Evolutionary conservation across 78 protist species (phyloP).

Genomic region (Speleostelium caveatum): DNA sequence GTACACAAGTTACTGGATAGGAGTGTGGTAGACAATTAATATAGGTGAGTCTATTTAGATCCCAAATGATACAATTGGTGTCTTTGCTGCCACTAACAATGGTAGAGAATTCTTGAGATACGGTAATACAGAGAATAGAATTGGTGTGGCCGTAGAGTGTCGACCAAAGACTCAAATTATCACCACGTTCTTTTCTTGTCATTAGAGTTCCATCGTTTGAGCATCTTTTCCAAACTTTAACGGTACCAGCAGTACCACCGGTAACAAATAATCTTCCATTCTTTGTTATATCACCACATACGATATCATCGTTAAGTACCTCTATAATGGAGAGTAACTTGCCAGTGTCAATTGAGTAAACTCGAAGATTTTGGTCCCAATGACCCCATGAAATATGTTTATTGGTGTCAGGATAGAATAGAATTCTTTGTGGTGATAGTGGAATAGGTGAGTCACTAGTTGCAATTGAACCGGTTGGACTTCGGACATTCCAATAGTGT

Average conservation of each 20-base stretch:
- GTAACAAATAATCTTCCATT: constrained; percentile 71
- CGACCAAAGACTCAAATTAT: constrained; percentile 32
- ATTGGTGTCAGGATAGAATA: constrained; percentile 50
- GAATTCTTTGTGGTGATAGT: constrained; percentile 40
- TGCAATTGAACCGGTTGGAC: constrained; percentile 55
- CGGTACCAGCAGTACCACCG: constrained; percentile 66
- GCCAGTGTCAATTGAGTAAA: constrained; percentile 66
- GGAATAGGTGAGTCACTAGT: constrained; percentile 41
- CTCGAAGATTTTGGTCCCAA: constrained; percentile 83
- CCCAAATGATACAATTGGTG: constrained; percentile 80
- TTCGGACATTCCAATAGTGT: constrained; percentile 30
- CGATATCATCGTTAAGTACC: constrained; percentile 72
- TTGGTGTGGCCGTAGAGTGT: constrained; percentile 78
- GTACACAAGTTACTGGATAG: constrained; percentile 58
- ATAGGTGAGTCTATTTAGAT: constrained; percentile 74
- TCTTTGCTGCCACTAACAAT: constrained; percentile 81
- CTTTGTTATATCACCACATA: constrained; percentile 68
- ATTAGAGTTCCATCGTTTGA: constrained; percentile 17
- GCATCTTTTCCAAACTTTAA: constrained; percentile 74
- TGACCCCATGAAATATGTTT: constrained; percentile 79
- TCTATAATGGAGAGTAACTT: constrained; percentile 33
- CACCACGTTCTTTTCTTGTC: constrained; percentile 80
- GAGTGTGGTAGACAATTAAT: constrained; percentile 53
- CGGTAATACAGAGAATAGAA: constrained; percentile 74
- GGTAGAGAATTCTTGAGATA: constrained; percentile 42